Evolutionary conservation across 495 filamentous ascomycete species (phyloP), one percentile per base, ranked within the genome.

Genomic region (Venustampulla echinocandica): DNA sequence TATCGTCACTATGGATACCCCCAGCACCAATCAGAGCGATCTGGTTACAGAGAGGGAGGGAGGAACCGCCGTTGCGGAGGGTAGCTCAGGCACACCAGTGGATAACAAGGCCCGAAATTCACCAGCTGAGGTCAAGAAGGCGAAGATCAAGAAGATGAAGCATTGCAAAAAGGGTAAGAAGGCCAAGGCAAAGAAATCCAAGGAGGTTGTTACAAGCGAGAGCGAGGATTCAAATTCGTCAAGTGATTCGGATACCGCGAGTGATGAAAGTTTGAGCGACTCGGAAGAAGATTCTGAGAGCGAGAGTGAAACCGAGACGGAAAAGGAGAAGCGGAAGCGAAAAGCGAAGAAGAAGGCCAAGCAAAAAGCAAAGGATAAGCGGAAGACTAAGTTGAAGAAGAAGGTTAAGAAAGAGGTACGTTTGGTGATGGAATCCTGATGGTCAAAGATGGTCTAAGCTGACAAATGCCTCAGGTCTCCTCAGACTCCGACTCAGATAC

Each of bases 291-390:
- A 63, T 11, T 59, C 58, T 2, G 58, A 65, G 14, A 58, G 60
- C 3, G 65, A 64, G 34, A 43, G 34, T 13, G 30, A 58, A 54
- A 69, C 62, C 45, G 70, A 70, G 55, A 62, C 58, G 30, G 48
- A 54, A n/a, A 53, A 62, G 39, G 69, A 63, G 61, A 74, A 71
- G 60, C 57, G 57, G 23, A 67, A 63, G 37, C 34, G 59, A 27
- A 70, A 66, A 43, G 53, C 47, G 44, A 69, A 67, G 57, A 70
- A 67, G 46, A 44, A 58, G 36, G 54, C 60, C 2, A 61, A 61
- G 33, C 46, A 49, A 44, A 47, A 56, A 40, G 54, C 54, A 27
- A 65, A 64, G 44, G 46, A 59, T 14, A 52, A 55, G 35, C 47
- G 43, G 10, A 61, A 61, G 47, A n/a, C 24, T 10, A 50, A 66